A percentile compares a stretch with the other conserved stretches of the same genome.
phyloP scores from a whole-genome alignment of 2,329 filamentous ascomycete species.

The Graphium sp. region DNA sequence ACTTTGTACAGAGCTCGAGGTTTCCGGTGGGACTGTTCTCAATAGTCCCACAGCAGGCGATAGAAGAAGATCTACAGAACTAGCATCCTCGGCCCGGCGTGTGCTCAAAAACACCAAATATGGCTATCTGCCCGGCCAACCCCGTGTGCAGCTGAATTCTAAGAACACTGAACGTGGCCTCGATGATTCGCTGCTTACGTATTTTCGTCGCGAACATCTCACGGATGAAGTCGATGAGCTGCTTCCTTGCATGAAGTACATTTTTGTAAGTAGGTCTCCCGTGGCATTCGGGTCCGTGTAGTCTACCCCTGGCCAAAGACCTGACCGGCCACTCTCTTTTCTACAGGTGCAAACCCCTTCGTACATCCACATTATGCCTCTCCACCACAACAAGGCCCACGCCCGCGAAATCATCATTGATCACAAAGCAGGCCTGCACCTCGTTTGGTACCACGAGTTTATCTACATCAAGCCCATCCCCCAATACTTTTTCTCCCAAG shows the following conservation, averaged over 20 bases:
- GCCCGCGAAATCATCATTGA: constrained; percentile 19
- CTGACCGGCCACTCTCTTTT: neutral
- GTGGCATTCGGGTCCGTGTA: neutral
- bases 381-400: constrained; percentile 20
- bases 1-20: no score
- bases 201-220: neutral
- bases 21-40: no score
- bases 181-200: neutral
- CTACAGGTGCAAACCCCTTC: constrained; percentile 3
- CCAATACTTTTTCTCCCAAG: constrained; percentile 14
- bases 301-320: neutral
- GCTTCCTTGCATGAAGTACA: constrained; percentile 3
- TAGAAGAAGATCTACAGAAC: no score
- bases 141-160: neutral
- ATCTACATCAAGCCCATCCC: constrained; percentile 26
- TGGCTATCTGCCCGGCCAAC: constrained; percentile 1
- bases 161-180: no score
- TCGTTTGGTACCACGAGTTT: constrained; percentile 20
- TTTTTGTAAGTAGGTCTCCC: constrained; percentile 1
- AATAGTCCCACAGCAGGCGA: no score
- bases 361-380: constrained; percentile 11
- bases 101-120: no score
- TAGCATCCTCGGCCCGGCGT: no score
- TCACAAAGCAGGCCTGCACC: constrained; percentile 21
- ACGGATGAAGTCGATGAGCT: constrained; percentile 1